These are phyloP conservation scores for Raphidocelis subcapitata DNA, from an alignment of 139 green algal species.

Conservation along the genomic window DNA sequence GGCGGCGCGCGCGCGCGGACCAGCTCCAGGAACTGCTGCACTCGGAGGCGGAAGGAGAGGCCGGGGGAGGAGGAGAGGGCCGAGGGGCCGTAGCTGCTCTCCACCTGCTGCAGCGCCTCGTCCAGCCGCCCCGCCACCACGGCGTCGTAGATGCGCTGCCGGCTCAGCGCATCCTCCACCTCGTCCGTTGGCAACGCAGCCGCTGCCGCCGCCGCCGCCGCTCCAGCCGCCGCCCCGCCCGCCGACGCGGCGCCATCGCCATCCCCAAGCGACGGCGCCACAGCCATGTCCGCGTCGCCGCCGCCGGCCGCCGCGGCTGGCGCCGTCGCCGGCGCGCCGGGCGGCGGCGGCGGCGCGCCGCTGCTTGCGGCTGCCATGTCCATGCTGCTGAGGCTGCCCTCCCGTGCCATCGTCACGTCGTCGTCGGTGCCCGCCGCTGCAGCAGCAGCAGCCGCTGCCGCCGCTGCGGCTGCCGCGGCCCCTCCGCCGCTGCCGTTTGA, in stretches of 20 bases:
- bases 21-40: constrained; percentile 72
- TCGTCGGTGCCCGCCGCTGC: constrained; percentile 16
- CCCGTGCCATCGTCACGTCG: background rate
- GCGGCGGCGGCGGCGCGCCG: background rate
- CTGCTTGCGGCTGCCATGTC: no score
- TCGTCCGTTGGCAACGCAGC: constrained; percentile 7
- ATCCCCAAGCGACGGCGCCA: background rate
- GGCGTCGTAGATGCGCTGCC: constrained; percentile 39
- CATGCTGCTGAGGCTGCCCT: background rate
- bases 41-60: constrained; percentile 58
- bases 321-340: background rate
- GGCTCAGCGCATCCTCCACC: constrained; percentile 11
- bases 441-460: background rate
- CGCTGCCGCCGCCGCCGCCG: constrained; percentile 6
- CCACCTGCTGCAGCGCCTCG: constrained; percentile 27
- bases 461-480: background rate
- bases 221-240: background rate
- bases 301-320: background rate
- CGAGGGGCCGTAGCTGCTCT: constrained; percentile 26
- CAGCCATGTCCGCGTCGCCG: background rate
- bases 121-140: constrained; percentile 32
- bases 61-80: constrained; percentile 41
- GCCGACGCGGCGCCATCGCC: background rate
- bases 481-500: background rate
- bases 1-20: constrained; percentile 27